phyloP scores from a whole-genome alignment of 352 stramenopile species.

The Sclerospora graminicola region DNA sequence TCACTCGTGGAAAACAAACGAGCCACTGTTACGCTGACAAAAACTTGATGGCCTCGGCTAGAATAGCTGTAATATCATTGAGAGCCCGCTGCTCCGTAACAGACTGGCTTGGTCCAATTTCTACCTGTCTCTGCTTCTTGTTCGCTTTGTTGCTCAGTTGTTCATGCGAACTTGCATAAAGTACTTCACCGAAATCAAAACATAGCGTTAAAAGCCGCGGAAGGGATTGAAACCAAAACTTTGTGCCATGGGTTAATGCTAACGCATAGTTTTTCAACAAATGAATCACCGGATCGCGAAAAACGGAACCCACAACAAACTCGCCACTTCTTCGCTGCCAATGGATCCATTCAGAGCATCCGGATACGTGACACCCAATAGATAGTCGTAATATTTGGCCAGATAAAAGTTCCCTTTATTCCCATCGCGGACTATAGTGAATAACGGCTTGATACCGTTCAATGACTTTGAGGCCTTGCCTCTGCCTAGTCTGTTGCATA shows the following conservation, averaged over 20 bases:
- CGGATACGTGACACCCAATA: slow-evolving; percentile 67
- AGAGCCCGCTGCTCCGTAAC: slow-evolving; percentile 53
- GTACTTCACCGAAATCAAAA: slow-evolving; percentile 92
- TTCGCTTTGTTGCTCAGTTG: slow-evolving; percentile 34
- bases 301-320: slow-evolving; percentile 41
- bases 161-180: slow-evolving; percentile 26
- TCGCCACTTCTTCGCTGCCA: slow-evolving; percentile 29
- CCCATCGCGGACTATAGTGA: slow-evolving; percentile 89
- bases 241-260: slow-evolving; percentile 74
- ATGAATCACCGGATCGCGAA: slow-evolving; percentile 69
- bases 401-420: slow-evolving; percentile 89
- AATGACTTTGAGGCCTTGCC: slow-evolving; percentile 90
- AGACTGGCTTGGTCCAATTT: slow-evolving; percentile 42
- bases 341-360: slow-evolving; percentile 27
- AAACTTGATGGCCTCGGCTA: slow-evolving; percentile 41
- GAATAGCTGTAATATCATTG: slow-evolving; percentile 47
- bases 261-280: slow-evolving; percentile 93
- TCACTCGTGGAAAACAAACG: slow-evolving; percentile 96
- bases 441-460: slow-evolving; percentile 92
- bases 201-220: slow-evolving; percentile 95
- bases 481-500: slow-evolving; percentile 92
- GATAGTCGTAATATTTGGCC: slow-evolving; percentile 88
- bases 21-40: slow-evolving; percentile 93
- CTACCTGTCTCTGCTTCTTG: slow-evolving; percentile 53
- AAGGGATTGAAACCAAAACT: slow-evolving; percentile 96